These are phyloP conservation scores for Alternaria longipes DNA, from an alignment of 2,329 filamentous ascomycete genomes.

Conservation along the genomic window DNA sequence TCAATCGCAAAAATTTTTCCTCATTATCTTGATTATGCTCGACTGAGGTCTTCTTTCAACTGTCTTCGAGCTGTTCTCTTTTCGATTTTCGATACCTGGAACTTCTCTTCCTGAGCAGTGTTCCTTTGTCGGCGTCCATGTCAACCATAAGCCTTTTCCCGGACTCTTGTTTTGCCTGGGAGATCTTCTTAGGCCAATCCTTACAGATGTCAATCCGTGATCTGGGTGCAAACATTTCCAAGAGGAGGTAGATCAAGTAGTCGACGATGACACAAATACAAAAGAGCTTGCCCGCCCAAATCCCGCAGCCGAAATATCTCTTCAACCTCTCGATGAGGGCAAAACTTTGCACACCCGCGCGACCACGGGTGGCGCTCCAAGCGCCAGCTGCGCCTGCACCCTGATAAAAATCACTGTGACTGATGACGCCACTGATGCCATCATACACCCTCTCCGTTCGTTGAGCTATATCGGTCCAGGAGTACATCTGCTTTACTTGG, in stretches of 20 bases:
- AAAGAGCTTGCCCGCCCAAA: constrained; percentile 98
- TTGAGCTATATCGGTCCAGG: constrained; percentile 93
- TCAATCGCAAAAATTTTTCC: constrained; percentile 20
- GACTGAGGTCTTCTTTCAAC: constrained; percentile 11
- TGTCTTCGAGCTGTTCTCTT: constrained; percentile 30
- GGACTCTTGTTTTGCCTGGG: constrained; percentile 21
- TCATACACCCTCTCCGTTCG: constrained; percentile 96
- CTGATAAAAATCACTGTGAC: constrained; percentile 86
- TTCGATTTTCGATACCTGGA: constrained; percentile 39
- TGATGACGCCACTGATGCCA: constrained; percentile 86
- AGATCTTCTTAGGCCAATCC: constrained; percentile 85
- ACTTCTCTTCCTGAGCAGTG: constrained; percentile 37
- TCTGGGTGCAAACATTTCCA: constrained; percentile 87
- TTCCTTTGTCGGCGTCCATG: constrained; percentile 16
- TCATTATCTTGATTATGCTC: background rate
- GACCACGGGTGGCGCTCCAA: constrained; percentile 75
- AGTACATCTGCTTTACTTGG: constrained; percentile 98
- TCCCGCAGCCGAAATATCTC: constrained; percentile 95
- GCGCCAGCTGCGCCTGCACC: constrained; percentile 73
- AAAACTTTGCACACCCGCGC: constrained; percentile 80
- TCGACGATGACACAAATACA: constrained; percentile 94
- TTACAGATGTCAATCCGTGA: constrained; percentile 87
- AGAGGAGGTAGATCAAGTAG: constrained; percentile 86
- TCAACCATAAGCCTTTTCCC: constrained; percentile 23
- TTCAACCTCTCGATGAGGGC: constrained; percentile 94